Base-by-base conservation (phyloP, 768 basidiomycete species). In the Pulveroboletus frians region DNA sequence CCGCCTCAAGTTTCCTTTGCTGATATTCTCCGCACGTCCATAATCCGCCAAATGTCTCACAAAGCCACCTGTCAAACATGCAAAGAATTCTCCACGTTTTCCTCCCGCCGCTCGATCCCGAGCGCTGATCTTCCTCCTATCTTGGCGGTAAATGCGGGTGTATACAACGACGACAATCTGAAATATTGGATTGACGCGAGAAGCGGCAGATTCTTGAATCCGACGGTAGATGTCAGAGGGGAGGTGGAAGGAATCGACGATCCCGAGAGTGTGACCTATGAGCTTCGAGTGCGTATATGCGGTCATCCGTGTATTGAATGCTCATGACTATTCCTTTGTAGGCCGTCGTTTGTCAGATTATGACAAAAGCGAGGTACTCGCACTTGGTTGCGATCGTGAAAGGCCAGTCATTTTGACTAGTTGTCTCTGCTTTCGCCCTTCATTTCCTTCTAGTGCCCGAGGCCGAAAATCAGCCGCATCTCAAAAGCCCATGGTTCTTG, bases 371-470 rank as follows among this genome's bases (percentile, higher is more conserved):
- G 35, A 78, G 78, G 32, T 77, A 77, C 36, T 84, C 88, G 0
- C 96, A 98, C 67, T 75, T 98, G 17, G 88, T 95, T 11, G 85
- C 93, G 2, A 80, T 96, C 48, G 76, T 95, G 32, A 92, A 87
- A 74, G 82, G 93, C 84, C 56, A 52, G 50, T 39, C 43, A 5
- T 23, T 1, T 5, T 11, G 21, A 3, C 21, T 4, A 18, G 5
- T 17, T 32, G 2, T 11, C 5, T 23, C n/a, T 32, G 21, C 40
- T 32, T 39, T 7, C 10, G 2, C 21, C 3, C 39, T 34, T 42
- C 14, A 52, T 47, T 37, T 44, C 36, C 29, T 20, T 26, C 4
- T 53, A 92, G 89, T 93, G 34, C 88, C 88, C 0, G 82, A 85
- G 49, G 79, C 79, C 1, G 83, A 84, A 60, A 66, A 61, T 8